These are phyloP conservation scores for Chlorella ohadii DNA, from an alignment of 139 green algal genomes.

Conservation along the genomic window DNA sequence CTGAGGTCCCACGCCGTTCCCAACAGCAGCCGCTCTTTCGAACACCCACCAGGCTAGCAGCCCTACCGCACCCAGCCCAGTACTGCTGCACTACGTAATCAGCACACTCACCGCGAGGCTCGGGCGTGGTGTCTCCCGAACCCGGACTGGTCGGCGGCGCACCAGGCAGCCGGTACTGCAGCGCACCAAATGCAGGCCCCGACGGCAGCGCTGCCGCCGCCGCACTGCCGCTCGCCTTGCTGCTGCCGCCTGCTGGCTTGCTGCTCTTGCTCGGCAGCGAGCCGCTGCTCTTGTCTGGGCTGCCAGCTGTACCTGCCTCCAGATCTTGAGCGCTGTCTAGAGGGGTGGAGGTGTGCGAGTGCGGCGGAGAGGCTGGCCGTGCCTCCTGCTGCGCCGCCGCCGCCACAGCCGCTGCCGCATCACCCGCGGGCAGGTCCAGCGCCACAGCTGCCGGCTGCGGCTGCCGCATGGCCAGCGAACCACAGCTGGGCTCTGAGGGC, in stretches of 20 bases:
- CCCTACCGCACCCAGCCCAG: no score
- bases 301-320: not conserved
- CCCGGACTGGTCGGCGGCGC: not conserved
- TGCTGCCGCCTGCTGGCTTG: not conserved
- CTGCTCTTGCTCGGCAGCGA: not conserved
- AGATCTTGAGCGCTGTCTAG: slow-evolving; percentile 24
- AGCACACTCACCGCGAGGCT: not conserved
- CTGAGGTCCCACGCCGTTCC: no score
- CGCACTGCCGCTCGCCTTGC: not conserved
- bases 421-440: not conserved
- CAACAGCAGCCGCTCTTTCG: no score
- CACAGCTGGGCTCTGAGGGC: not conserved
- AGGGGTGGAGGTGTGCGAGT: not conserved
- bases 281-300: slow-evolving; percentile 4
- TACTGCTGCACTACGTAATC: no score
- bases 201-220: not conserved
- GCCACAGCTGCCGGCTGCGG: no score
- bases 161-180: slow-evolving; percentile 11
- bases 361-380: not conserved
- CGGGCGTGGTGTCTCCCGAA: not conserved
- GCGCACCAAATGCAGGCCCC: not conserved
- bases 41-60: not conserved
- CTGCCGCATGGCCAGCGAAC: not conserved
- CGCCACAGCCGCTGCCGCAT: not conserved
- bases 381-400: not conserved